phyloP scores from a whole-genome alignment of 1,139 yeast species.

The Suhomyces ambrosiae region DNA sequence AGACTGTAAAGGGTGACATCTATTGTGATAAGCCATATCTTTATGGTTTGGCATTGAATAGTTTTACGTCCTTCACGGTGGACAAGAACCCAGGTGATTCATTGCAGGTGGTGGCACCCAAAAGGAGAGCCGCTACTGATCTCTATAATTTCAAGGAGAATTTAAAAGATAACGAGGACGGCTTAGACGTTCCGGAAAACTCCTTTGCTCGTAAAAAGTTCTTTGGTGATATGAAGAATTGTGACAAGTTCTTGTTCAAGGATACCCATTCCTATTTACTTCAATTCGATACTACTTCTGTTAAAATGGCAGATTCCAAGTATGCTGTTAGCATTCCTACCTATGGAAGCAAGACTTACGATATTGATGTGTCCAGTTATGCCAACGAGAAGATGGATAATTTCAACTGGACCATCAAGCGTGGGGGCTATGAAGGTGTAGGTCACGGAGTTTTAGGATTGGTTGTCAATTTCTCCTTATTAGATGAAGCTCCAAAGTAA shows the following conservation, averaged over 20 bases:
- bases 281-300: constrained; percentile 43
- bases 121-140: constrained; percentile 9
- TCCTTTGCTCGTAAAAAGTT: constrained; percentile 37
- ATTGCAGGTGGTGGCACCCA: constrained; percentile 3
- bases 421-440: constrained; percentile 42
- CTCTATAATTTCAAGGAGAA: constrained; percentile 26
- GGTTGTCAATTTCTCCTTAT: constrained; percentile 42
- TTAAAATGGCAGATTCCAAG: constrained; percentile 44
- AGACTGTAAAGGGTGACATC: constrained; percentile 64
- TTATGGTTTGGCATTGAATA: constrained; percentile 62
- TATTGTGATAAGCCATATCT: constrained; percentile 62
- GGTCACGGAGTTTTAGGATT: constrained; percentile 40
- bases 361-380: constrained; percentile 41
- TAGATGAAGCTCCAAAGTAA: constrained; percentile 27
- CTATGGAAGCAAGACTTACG: constrained; percentile 39
- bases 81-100: constrained; percentile 8
- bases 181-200: constrained; percentile 30
- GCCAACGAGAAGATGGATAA: constrained; percentile 47
- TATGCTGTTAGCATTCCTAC: constrained; percentile 48
- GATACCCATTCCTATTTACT: constrained; percentile 30
- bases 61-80: constrained; percentile 47
- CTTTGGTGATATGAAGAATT: constrained; percentile 32
- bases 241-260: constrained; percentile 36
- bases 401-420: constrained; percentile 48
- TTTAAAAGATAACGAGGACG: constrained; percentile 24